phyloP scores from a whole-genome alignment of 306 rosid species.

The Cicer arietinum region DNA sequence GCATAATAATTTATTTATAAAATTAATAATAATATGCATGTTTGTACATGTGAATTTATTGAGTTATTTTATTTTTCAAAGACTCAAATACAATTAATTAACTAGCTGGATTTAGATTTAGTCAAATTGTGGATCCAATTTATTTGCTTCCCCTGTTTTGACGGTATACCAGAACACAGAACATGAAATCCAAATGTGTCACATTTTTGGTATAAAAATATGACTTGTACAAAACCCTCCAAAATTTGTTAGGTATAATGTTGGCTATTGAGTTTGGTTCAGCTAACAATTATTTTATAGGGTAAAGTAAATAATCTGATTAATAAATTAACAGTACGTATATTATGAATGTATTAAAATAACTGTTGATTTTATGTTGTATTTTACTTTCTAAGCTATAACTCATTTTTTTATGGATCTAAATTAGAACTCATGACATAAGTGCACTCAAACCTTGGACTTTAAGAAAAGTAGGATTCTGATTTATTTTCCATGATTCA shows the following conservation, averaged over 20 bases:
- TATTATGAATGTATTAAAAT: no score
- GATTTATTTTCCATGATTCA: constrained; percentile 3
- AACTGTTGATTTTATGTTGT: no score
- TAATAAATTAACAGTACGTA: not conserved
- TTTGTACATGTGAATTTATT: not conserved
- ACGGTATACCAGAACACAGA: not conserved
- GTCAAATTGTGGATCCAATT: constrained; percentile 35
- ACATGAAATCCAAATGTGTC: not conserved
- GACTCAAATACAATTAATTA: constrained; percentile 1
- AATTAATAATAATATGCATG: not conserved
- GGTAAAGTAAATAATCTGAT: not conserved
- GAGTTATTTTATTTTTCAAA: not conserved
- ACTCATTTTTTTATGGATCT: no score
- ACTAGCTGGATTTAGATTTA: not conserved
- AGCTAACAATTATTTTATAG: not conserved
- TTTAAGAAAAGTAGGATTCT: not conserved
- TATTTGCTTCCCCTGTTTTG: constrained; percentile 26
- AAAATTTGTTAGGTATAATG: not conserved
- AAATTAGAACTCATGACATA: no score
- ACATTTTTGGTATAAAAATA: not conserved
- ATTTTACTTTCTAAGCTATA: no score
- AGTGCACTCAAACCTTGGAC: no score
- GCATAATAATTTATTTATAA: not conserved
- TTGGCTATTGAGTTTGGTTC: not conserved
- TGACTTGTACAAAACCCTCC: constrained; percentile 4